These are phyloP conservation scores for Psilocybe cyanescens DNA, from an alignment of 768 basidiomycete species.

Conservation along the genomic window DNA sequence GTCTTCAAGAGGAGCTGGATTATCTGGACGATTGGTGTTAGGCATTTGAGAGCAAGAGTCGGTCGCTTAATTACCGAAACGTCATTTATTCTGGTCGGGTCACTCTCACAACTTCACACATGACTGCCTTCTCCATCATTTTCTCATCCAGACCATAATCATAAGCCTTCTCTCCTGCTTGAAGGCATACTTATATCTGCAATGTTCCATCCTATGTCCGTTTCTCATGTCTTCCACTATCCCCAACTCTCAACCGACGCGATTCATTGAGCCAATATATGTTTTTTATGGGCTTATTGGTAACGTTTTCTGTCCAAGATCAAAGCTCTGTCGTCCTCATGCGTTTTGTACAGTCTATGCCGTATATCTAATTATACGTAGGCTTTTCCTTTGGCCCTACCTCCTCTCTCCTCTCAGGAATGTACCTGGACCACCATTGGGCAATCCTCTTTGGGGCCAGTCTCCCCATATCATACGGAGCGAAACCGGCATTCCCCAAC, in stretches of 20 bases:
- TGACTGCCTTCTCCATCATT: slow-evolving; percentile 10
- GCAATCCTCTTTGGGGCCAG: slow-evolving; percentile 38
- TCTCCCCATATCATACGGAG: slow-evolving; percentile 38
- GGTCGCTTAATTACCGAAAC: slow-evolving; percentile 2
- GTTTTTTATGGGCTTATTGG: slow-evolving; percentile 17
- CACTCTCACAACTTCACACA: slow-evolving; percentile 1
- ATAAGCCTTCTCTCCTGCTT: slow-evolving; percentile 7
- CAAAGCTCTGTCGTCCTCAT: background rate
- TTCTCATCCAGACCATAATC: slow-evolving; percentile 10
- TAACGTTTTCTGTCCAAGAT: background rate
- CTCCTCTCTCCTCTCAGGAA: slow-evolving; percentile 32
- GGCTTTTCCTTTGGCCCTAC: slow-evolving; percentile 33
- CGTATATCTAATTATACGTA: slow-evolving; percentile 20
- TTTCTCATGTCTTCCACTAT: slow-evolving; percentile 10
- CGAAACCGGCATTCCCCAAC: slow-evolving; percentile 47
- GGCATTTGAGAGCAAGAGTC: background rate
- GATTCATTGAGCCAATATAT: slow-evolving; percentile 12
- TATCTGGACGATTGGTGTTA: slow-evolving; percentile 1
- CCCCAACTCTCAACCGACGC: background rate
- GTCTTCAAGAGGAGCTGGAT: background rate
- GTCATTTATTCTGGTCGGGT: slow-evolving; percentile 3
- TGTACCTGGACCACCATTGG: slow-evolving; percentile 31
- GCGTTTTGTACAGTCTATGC: slow-evolving; percentile 12
- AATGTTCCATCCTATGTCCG: background rate
- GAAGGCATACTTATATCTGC: background rate